Percentiles rank a stretch among this genome's conserved stretches.
These are phyloP conservation scores for Erodium moschatum DNA, from an alignment of 441 rosid species.

Conservation along the genomic window DNA sequence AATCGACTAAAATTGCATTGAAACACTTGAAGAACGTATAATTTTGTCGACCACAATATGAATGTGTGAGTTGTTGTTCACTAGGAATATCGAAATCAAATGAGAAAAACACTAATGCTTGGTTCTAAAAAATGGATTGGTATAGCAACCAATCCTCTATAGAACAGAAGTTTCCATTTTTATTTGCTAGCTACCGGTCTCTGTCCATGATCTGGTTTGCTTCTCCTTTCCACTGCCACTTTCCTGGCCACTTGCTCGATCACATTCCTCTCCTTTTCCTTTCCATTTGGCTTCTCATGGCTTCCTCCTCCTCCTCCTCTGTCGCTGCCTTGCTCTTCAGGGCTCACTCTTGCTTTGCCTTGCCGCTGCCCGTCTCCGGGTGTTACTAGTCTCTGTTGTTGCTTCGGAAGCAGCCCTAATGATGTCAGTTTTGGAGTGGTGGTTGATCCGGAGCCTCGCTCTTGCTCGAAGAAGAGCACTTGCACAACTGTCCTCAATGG, in stretches of 20 bases:
- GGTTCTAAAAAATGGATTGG: too few species aligned
- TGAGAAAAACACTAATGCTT: too few species aligned
- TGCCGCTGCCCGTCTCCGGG: not conserved
- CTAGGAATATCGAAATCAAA: too few species aligned
- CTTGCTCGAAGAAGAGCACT: constrained; percentile 85
- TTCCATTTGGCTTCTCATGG: not conserved
- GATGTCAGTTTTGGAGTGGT: not conserved
- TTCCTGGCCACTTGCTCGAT: not conserved
- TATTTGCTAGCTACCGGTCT: not conserved
- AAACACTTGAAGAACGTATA: too few species aligned
- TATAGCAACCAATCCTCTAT: too few species aligned
- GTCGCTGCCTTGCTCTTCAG: not conserved
- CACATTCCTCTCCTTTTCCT: not conserved
- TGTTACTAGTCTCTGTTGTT: not conserved
- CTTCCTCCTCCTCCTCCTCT: not conserved
- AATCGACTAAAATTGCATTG: too few species aligned
- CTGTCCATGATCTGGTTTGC: not conserved
- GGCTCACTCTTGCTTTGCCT: not conserved
- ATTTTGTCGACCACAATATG: too few species aligned
- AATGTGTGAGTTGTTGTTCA: too few species aligned
- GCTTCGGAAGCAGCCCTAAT: not conserved
- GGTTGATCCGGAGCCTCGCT: not conserved
- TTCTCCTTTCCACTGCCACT: not conserved
- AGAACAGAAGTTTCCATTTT: too few species aligned
- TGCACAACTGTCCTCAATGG: constrained; percentile 94